Conservation (phyloP, 257 asterid genomes). For the Ocimum tenuiflorum region DNA sequence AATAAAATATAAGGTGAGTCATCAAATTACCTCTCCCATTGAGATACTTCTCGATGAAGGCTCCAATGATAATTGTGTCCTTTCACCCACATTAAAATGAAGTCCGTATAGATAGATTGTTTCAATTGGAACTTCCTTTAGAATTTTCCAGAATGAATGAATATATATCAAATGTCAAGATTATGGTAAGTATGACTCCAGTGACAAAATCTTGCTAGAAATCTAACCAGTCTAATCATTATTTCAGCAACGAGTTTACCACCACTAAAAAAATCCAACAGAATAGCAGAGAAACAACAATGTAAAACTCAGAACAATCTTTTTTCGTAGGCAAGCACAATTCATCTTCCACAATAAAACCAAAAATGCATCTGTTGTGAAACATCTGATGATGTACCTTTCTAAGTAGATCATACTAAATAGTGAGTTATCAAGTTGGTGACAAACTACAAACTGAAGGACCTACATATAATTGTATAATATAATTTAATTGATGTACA, state of each 20-base stretch:
- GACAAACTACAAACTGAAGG: not conserved
- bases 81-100: conserved; percentile 48
- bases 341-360: not conserved
- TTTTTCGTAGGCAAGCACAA: not conserved
- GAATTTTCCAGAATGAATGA: conserved; percentile 20
- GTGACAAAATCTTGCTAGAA: not conserved
- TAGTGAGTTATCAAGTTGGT: not conserved
- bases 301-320: not conserved
- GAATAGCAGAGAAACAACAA: not conserved
- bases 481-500: too few relatives aligned
- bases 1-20: conserved; percentile 9
- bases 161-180: conserved; percentile 12
- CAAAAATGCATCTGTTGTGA: not conserved
- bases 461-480: not conserved
- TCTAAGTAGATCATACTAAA: not conserved
- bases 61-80: conserved; percentile 42
- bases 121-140: conserved; percentile 47
- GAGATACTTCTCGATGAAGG: conserved; percentile 42
- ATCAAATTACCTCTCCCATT: conserved; percentile 52
- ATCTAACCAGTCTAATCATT: conserved; percentile 7
- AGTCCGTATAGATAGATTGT: conserved; percentile 48
- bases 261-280: not conserved
- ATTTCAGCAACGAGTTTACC: conserved; percentile 8
- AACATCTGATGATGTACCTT: not conserved
- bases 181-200: conserved; percentile 9